Percentiles rank a stretch among this genome's conserved stretches.
Evolutionary conservation across 2,329 filamentous ascomycete species (phyloP).

Genomic region (Dothidotthia symphoricarpi): DNA sequence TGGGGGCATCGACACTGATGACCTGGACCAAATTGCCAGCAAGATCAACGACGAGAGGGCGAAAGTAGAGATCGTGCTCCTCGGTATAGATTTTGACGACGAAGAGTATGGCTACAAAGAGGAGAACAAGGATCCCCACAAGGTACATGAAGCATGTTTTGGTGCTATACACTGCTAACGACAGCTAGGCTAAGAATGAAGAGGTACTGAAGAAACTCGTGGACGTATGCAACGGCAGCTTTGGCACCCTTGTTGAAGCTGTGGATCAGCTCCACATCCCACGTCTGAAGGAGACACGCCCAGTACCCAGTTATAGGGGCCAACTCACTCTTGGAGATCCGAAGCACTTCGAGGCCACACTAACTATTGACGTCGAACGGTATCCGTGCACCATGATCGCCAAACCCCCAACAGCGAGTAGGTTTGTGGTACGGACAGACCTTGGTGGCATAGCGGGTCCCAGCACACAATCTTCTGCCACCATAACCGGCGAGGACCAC

Average conservation of each 20-base stretch:
- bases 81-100: constrained; percentile 94
- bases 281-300: constrained; percentile 70
- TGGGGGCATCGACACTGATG: constrained; percentile 69
- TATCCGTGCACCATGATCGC: constrained; percentile 85
- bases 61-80: constrained; percentile 72
- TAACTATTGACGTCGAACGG: constrained; percentile 83
- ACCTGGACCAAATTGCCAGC: constrained; percentile 64
- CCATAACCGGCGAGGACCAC: constrained; percentile 45
- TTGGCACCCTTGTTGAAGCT: constrained; percentile 84
- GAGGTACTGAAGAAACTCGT: constrained; percentile 62
- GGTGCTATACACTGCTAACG: constrained; percentile 7
- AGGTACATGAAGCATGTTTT: constrained; percentile 50
- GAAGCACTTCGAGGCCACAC: constrained; percentile 67
- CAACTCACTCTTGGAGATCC: constrained; percentile 76
- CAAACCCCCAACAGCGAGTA: constrained; percentile 70
- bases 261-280: constrained; percentile 77
- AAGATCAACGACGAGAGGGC: constrained; percentile 67
- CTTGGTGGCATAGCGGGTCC: constrained; percentile 47
- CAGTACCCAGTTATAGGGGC: constrained; percentile 77
- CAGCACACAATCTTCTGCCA: constrained; percentile 55
- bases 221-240: constrained; percentile 65
- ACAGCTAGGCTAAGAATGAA: constrained; percentile 67
- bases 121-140: constrained; percentile 72
- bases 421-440: constrained; percentile 62
- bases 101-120: constrained; percentile 87